Evolutionary conservation across 2,329 filamentous ascomycete genomes (phyloP), one percentile per base, ranked within the genome.

Genomic region (Ceratocystis papillata): DNA sequence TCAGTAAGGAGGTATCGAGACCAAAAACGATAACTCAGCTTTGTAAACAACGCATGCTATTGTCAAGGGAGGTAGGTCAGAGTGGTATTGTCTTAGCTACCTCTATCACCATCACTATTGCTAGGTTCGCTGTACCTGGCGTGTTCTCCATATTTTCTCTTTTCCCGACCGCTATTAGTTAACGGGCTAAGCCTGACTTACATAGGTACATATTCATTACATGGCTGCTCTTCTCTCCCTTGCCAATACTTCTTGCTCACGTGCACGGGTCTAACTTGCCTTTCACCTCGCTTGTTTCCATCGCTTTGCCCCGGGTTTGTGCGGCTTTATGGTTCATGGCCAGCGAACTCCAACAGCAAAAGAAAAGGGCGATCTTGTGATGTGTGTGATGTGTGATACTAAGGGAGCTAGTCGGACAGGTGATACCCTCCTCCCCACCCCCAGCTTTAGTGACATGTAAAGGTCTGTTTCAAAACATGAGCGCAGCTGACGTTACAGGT

Each of bases 281-380:
- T 15, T 41, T 41, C 10, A 30, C 48, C 3, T 15, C 7, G 8
- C 48, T 25, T 53, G 20, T 25, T 17, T 22, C 33, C 17, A 30
- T n/a, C 17, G 55, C 28, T 59, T 59, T 30, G 55, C 55, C 55
- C 55, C 55, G 55, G 55, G n/a, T 59, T 37, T 28, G n/a, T 8
- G 15, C 55, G 55, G 55, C 55, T 59, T 59, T 59, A 59, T 53
- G 5, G 48, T 10, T 5, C 20, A 53, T 1, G 22, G 48, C 48
- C 3, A 28, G 33, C 55, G 5, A 59, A 20, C 55, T n/a, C 55
- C 55, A 59, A 53, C 3, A 53, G 10, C 3, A 5, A 48, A 46
- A 46, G 20, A 46, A 22, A 20, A n/a, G 46, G 46, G n/a, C 10
- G 2, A 41, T 41, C 48, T 50, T 7, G 48, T 50, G 28, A 28